Percentiles rank a stretch among this genome's conserved stretches.
Evolutionary conservation across 345 rosid species (phyloP).

Genomic region (Orychophragmus violaceus): DNA sequence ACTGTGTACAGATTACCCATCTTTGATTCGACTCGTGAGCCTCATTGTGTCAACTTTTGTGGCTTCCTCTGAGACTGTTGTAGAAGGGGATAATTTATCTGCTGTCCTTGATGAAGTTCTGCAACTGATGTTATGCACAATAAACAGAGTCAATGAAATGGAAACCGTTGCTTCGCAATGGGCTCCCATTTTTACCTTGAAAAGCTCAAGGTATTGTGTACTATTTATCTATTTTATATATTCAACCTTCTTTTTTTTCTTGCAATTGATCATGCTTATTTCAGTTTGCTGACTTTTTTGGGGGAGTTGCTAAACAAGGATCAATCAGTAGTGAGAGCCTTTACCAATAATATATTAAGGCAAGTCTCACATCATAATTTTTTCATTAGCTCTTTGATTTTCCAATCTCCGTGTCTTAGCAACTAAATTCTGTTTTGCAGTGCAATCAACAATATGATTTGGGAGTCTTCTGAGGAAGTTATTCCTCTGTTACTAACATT

Average conservation of each 20-base stretch:
- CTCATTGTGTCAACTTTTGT: constrained; percentile 41
- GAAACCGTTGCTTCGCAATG: constrained; percentile 46
- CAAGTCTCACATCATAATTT: constrained; percentile 20
- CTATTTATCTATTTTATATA: neutral
- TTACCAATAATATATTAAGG: constrained; percentile 60
- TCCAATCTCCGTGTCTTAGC: constrained; percentile 5
- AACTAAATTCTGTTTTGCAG: constrained; percentile 41
- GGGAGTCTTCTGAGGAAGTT: constrained; percentile 50
- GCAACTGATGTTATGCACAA: constrained; percentile 54
- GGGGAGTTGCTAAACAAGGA: constrained; percentile 55
- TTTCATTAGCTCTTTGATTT: constrained; percentile 2
- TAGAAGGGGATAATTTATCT: constrained; percentile 36
- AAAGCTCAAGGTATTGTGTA: constrained; percentile 50
- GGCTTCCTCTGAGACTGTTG: constrained; percentile 26
- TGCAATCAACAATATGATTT: constrained; percentile 58
- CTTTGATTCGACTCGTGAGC: constrained; percentile 42
- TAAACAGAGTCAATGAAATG: constrained; percentile 43
- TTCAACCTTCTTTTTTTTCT: constrained; percentile 4
- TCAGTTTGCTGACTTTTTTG: constrained; percentile 63
- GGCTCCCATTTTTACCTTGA: constrained; percentile 61
- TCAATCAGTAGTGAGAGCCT: constrained; percentile 34
- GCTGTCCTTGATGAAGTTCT: constrained; percentile 56
- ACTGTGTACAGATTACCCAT: constrained; percentile 49
- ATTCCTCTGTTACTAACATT: constrained; percentile 47
- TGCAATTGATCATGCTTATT: constrained; percentile 22